Percentiles rank a stretch among this genome's conserved stretches.
phyloP scores from a whole-genome alignment of 73 alveolate genomes.

The Urostyla sp. region DNA sequence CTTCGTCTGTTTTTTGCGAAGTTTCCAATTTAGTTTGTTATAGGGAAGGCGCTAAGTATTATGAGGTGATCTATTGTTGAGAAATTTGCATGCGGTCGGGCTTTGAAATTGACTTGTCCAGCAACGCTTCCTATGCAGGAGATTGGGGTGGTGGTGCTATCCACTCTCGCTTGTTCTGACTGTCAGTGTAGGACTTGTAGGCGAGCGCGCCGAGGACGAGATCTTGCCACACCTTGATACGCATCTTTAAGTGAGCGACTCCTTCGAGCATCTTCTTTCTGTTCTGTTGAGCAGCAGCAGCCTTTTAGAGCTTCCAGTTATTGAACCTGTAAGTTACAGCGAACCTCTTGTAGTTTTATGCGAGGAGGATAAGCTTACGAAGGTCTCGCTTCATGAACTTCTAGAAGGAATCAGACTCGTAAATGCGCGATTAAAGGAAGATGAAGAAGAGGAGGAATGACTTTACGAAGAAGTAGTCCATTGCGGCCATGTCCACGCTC shows the following conservation, averaged over 20 bases:
- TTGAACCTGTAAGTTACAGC: slow-evolving; percentile 50
- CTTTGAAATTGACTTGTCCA: too few relatives aligned
- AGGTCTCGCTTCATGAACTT: slow-evolving; percentile 12
- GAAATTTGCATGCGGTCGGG: too few relatives aligned
- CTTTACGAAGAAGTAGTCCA: slow-evolving; percentile 13
- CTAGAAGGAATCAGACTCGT: slow-evolving; percentile 21
- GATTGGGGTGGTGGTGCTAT: too few relatives aligned
- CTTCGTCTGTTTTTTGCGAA: too few relatives aligned
- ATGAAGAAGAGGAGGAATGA: slow-evolving; percentile 41
- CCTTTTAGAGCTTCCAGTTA: slow-evolving; percentile 45
- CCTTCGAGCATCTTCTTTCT: slow-evolving; percentile 41
- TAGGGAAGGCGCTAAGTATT: too few relatives aligned
- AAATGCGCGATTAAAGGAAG: slow-evolving; percentile 38
- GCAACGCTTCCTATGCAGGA: too few relatives aligned
- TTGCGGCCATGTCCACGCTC: slow-evolving; percentile 34
- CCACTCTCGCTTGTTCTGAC: neutral
- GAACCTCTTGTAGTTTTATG: slow-evolving; percentile 11
- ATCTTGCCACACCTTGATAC: neutral
- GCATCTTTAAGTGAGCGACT: slow-evolving; percentile 19
- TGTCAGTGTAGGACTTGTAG: neutral
- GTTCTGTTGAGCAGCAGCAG: slow-evolving; percentile 17
- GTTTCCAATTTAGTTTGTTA: too few relatives aligned
- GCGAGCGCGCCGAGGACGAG: neutral
- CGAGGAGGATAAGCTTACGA: slow-evolving; percentile 5
- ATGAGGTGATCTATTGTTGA: too few relatives aligned